phyloP scores from a whole-genome alignment of 1,284 basidiomycete genomes.

The Ceratobasidium sp. region DNA sequence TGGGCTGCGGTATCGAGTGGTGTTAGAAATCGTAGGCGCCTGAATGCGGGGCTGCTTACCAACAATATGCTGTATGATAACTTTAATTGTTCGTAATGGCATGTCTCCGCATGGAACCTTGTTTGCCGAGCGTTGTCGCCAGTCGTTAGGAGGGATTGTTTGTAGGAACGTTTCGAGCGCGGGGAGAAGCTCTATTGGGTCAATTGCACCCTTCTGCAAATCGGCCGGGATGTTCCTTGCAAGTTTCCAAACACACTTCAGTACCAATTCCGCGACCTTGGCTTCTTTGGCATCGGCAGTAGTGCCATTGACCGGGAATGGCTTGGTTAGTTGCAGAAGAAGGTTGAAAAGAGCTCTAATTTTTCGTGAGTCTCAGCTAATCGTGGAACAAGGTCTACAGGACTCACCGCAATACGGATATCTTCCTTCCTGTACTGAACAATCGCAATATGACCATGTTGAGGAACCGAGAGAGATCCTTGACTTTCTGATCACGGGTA shows the following conservation, averaged over 20 bases:
- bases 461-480: slow-evolving; percentile 92
- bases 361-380: slow-evolving; percentile 23
- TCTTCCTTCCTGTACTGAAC: slow-evolving; percentile 88
- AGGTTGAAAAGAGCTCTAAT: slow-evolving; percentile 76
- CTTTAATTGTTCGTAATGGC: slow-evolving; percentile 96
- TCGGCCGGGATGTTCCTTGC: slow-evolving; percentile 93
- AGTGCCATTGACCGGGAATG: slow-evolving; percentile 75
- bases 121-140: slow-evolving; percentile 87
- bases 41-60: slow-evolving; percentile 61
- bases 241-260: slow-evolving; percentile 99
- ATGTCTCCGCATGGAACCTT: slow-evolving; percentile 94
- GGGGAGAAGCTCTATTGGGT: slow-evolving; percentile 87
- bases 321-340: slow-evolving; percentile 85
- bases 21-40: no score
- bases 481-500: slow-evolving; percentile 71
- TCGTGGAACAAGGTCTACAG: background rate
- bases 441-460: slow-evolving; percentile 96
- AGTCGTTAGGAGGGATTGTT: slow-evolving; percentile 92
- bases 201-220: slow-evolving; percentile 77
- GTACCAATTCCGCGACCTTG: slow-evolving; percentile 91
- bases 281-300: slow-evolving; percentile 75
- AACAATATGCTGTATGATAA: slow-evolving; percentile 93
- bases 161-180: slow-evolving; percentile 94
- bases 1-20: slow-evolving; percentile 59
- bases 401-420: slow-evolving; percentile 87